Evolutionary conservation across 805 yeast species (phyloP), one percentile per base, ranked within the genome.

Genomic region (Barnettozyma wickerhamii): DNA sequence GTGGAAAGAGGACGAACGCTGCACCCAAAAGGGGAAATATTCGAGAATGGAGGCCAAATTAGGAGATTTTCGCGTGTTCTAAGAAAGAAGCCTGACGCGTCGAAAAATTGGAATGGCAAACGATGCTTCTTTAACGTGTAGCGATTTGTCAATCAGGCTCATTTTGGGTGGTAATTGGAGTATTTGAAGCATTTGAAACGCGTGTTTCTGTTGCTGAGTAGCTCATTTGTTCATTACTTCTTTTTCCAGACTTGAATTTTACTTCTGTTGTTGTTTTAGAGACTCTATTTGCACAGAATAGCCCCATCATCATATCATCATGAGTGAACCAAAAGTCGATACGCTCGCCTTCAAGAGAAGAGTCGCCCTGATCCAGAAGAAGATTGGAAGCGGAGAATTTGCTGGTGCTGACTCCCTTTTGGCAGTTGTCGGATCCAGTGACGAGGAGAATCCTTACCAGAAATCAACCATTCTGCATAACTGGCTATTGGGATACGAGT

Each of bases 401-500:
- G 61, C 65, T 13, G 67, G 67, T 12, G 74, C 72, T 19, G 60
- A 70, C 34, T 72, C 81, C 7, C 49, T 84, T 24, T 55, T 88
- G 45, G 75, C 86, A 34, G 77, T 86, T 12, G 82, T 84, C 35
- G 98, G 97, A 10, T 84, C 95, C 7, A 70, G 86, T 33, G 89
- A 87, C 58, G 93, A 85, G 45, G 91, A 84, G 49, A 84, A 88
- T 59, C 95, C 95, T 35, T 89, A 87, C 63, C 88, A 84, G 58
- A 87, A 87, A 63, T 82, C 95, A 10, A 81, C 95, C 1, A 81
- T 84, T 33, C 64, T 90, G 35, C 97, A 90, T 60, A 84, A 80
- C 38, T 91, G 98, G 98, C 67, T 91, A 40, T 66, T 91, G 36
- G 96, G 97, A 4, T 91, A 90, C 60, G 98, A 93, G 60, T 91